Evolutionary conservation across 805 yeast species (phyloP), one percentile per base, ranked within the genome.

Genomic region (Candida sonorensis): DNA sequence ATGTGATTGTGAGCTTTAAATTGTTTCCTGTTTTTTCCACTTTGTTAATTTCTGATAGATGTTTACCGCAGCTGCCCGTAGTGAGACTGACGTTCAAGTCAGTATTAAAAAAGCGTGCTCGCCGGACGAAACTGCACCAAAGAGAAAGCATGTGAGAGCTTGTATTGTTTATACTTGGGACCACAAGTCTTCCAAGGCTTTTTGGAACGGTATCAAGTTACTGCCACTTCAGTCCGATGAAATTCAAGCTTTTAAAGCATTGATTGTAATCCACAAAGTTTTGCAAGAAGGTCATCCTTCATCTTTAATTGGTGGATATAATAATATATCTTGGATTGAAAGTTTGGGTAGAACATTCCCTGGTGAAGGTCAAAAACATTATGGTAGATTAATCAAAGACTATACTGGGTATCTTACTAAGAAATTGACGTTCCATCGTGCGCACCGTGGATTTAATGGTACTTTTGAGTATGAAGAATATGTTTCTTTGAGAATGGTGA

Each of bases 131-230:
- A 71, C 82, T 4, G 94, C 97, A 0, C 97, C 98, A 2, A 90
- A 90, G 58, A 69, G 98, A 46, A 90, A 90, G 56, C 98, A 90
- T 59, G 97, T 90, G 5, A 69, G 98, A 50, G 86, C 94, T 2
- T 86, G 96, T 63, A 88, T 88, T 38, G 95, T 90, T 23, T 88
- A 81, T 58, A 86, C 97, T 1, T 90, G 97, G 96, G 98, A 92
- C 57, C 90, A 85, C 50, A 81, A 82, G 53, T 76, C 85, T 24
- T 77, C 94, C 4, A 69, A 75, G 36, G 84, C 83, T 8, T 83
- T 88, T 48, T 90, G 96, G 90, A 77, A 82, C 46, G 77, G 80
- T 2, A 64, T 90, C 40, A 85, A 83, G 56, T 59, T 81, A 33
- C 76, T 78, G 40, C 95, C 97, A 1, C 62, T 88, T 36, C 87